Evolutionary conservation across 139 green algal species (phyloP).

Genomic region (Volvox africanus): DNA sequence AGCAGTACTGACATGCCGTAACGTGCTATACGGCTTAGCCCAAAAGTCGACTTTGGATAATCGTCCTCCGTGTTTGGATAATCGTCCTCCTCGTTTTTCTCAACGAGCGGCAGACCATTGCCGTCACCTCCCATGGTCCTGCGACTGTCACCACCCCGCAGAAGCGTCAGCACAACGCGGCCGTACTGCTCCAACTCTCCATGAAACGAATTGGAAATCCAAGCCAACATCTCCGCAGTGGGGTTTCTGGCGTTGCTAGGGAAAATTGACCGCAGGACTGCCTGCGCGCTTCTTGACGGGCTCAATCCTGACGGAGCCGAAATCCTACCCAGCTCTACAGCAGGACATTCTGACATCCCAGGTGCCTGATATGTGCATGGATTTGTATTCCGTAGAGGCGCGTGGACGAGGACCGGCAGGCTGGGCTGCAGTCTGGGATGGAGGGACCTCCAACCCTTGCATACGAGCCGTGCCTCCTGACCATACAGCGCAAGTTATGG

Average conservation of each 20-base stretch:
- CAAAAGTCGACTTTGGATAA: no score
- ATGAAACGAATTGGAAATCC: not conserved
- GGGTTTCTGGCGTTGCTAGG: not conserved
- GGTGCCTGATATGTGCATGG: not conserved
- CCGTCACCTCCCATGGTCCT: not conserved
- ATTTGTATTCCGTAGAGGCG: not conserved
- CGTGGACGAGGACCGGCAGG: not conserved
- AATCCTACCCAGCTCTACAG: no score
- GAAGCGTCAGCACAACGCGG: not conserved
- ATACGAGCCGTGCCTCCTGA: conserved; percentile 30
- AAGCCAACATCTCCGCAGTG: not conserved
- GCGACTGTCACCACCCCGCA: not conserved
- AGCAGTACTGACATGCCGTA: no score
- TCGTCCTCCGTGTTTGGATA: no score
- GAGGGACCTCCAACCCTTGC: not conserved
- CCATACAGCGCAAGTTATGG: no score
- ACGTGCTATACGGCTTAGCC: no score
- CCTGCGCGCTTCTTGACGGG: no score
- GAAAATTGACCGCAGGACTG: no score
- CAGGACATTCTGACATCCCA: no score
- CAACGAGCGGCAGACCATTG: not conserved
- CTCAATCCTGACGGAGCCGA: no score
- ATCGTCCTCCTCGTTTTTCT: no score
- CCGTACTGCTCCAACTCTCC: not conserved
- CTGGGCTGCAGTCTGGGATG: not conserved